Evolutionary conservation across 1,284 basidiomycete genomes (phyloP), one percentile per base, ranked within the genome.

Genomic region (Naganishia cerealis): DNA sequence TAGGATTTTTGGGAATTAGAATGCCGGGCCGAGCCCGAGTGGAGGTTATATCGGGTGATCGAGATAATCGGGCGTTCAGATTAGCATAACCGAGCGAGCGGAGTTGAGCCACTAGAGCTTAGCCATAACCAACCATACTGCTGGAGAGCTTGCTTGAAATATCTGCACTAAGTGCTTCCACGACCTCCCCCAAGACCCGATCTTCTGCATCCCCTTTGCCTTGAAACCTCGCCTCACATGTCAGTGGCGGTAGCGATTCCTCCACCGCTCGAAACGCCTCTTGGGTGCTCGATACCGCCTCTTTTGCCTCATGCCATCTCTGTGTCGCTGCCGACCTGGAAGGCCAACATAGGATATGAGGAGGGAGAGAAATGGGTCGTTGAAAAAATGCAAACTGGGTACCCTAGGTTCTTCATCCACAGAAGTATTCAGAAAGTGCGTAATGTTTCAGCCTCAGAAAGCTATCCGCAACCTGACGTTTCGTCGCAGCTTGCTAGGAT

Each of bases 321-420:
- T 0, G 94, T 98, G n/a, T 97, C 94, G 8, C 85, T 99, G 0
- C 96, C 96, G 0, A 92, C 86, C 21, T 99, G 95, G 95, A 83
- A 84, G 61, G 96, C 98, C 80, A 93, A 90, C 73, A 87, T 99
- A 57, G 94, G 85, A 15, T 99, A 98, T 74, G 95, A 98, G 79
- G 90, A 94, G 75, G 93, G 93, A 15, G 87, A 90, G n/a, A 87
- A 88, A 73, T 85, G 92, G 43, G 88, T 99, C 7, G 78, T 90
- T 2, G 85, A 91, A 67, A 84, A 82, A 18, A 94, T 98, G 93
- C 86, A 90, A 67, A 88, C 88, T 5, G 96, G 95, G n/a, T 99
- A 99, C 77, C 96, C 96, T 0, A 84, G 96, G 57, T 99, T 99
- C 82, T 98, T 96, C 79, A 90, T 99, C 66, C 92, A 97, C 79